Base-by-base conservation (phyloP, 1,284 basidiomycete species). In the Volvariella surrecta region DNA sequence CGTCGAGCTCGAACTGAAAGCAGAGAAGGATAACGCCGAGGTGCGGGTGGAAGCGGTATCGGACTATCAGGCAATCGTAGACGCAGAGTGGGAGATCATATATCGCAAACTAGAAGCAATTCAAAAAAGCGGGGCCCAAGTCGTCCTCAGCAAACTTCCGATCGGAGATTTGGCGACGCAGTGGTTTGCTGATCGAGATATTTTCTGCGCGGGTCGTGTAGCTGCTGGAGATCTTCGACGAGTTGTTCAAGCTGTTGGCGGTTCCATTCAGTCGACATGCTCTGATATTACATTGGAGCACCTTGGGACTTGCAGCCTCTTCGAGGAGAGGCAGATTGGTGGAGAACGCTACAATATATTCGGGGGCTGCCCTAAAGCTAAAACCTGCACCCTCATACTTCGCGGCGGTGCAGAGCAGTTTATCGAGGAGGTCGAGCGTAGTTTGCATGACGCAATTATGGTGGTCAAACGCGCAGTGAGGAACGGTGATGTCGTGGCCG, bases 51-150 rank as follows among this genome's bases (percentile, higher is more conserved):
- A 97, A 59, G 86, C 89, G 39, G 95, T 99, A 18, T 85, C 90
- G 17, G 93, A 97, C 57, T 99, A 99, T 63, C 96, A 99, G 66
- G 93, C 94, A 4, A 97, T 99, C 53, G 96, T 99, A 45, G 93
- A 99, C 58, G 96, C 96, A 19, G 96, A 99, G 64, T 99, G 96
- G 96, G 88, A 94, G 57, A 99, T 99, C 66, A 99, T 99, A 61
- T 99, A 94, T 69, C 80, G 88, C 57, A 99, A 99, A 66, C 75
- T 99, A 22, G 88, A 97, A 57, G 92, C 92, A 1, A 97, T 99
- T 58, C 90, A 93, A 57, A 86, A 88, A 58, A 97, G 94, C 0
- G 96, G 94, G 22, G 96, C 96, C 37, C 94, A 96, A 63, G 91
- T 99, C 46, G 94, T 99, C 18, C 75, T 99, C 45, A 97, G 93